phyloP scores from a whole-genome alignment of 2,329 filamentous ascomycete species.

The Sporothrix curviconia region DNA sequence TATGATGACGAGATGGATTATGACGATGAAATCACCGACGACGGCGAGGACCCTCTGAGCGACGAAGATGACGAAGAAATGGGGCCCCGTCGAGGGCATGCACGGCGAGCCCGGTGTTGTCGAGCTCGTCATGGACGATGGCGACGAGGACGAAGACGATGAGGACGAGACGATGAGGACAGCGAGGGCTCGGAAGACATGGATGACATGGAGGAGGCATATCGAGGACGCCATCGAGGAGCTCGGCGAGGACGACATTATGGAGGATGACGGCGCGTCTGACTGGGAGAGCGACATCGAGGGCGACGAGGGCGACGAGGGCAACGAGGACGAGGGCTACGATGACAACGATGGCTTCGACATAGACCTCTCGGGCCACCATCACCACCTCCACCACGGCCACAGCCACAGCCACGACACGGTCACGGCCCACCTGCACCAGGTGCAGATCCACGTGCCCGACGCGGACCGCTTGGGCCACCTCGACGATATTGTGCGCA shows the following conservation, averaged over 20 bases:
- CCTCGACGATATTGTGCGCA: conserved; percentile 27
- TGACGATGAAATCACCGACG: conserved; percentile 66
- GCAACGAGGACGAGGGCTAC: conserved; percentile 37
- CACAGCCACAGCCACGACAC: neutral
- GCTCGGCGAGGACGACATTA: conserved; percentile 55
- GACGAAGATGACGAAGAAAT: conserved; percentile 85
- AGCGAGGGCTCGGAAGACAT: conserved; percentile 35
- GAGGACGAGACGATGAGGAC: conserved; percentile 49
- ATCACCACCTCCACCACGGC: too few species aligned
- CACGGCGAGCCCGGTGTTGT: conserved; percentile 57
- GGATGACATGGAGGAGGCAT: conserved; percentile 41
- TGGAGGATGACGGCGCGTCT: conserved; percentile 53
- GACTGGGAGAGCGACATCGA: conserved; percentile 57
- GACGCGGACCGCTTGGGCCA: conserved; percentile 47
- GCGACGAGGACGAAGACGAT: conserved; percentile 55
- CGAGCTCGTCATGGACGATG: conserved; percentile 72
- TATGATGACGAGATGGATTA: conserved; percentile 95
- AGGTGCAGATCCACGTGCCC: conserved; percentile 39
- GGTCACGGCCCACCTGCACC: neutral
- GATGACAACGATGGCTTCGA: conserved; percentile 16
- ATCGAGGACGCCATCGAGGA: conserved; percentile 55
- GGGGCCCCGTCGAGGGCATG: conserved; percentile 74
- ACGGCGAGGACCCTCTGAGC: conserved; percentile 81
- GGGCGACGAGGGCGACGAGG: conserved; percentile 47
- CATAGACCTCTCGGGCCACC: too few species aligned